Base-by-base conservation (phyloP, 768 basidiomycete species). In the Tulasnella sp. region DNA sequence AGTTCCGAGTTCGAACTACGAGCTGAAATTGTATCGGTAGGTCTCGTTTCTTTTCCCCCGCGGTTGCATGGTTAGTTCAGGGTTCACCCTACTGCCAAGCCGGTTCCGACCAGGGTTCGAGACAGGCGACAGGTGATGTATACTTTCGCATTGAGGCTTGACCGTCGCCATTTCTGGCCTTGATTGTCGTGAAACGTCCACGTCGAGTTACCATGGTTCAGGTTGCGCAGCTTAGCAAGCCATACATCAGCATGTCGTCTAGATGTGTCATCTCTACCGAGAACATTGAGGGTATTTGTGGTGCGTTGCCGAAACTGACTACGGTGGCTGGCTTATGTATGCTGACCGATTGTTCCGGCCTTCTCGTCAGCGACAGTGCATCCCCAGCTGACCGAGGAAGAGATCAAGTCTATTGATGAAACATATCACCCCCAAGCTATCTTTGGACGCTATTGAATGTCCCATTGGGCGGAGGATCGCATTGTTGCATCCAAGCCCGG, bases 201-300 rank as follows among this genome's bases (percentile, higher is more conserved):
- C n/a, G 49, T 17, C 12, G 12, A 3, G 40, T 54, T 29, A 54
- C 40, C 72, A 52, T 74, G 72, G 72, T 49, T 74, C 72, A 74
- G 37, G 81, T 89, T 9, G 83, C 88, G 2, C 78, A 11, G 8
- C 71, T 74, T 11, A 31, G 40, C n/a, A 52, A 54, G 49, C 49
- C 45, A 19, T 29, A 49, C 36, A 85, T 90, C 2, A 83, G 88
- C 0, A 88, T 88, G 0, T 89, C 89, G 0, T 88, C 90, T 79
- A 85, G 90, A 38, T 89, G 89, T 0, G 84, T 85, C 0, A 88
- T 87, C 1, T 87, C 85, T 40, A 77, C 86, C 5, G 83, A 87
- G 36, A 87, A 89, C 73, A 80, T 90, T 29, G 79, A 85, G 36
- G 89, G 90, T 25, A 72, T 89, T n/a, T 83, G 89, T 71, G 86